These are phyloP conservation scores for Globisporangium camurandrum DNA, from an alignment of 352 stramenopile genomes.

Conservation along the genomic window DNA sequence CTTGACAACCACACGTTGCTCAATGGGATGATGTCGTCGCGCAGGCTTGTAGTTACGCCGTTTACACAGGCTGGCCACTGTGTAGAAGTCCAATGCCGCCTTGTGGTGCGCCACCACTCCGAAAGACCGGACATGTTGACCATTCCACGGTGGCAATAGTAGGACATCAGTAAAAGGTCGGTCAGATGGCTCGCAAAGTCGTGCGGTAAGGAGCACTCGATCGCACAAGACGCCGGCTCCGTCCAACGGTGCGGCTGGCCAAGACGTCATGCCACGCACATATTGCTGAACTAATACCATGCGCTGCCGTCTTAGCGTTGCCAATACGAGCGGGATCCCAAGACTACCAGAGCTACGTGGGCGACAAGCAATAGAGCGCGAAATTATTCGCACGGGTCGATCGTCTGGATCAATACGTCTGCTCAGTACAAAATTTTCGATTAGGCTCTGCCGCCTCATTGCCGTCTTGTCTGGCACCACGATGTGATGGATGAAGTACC, in stretches of 20 bases:
- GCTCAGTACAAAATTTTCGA: slow-evolving; percentile 6
- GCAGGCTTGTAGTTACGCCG: no score
- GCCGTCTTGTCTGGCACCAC: background rate
- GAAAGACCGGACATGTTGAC: background rate
- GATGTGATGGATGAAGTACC: slow-evolving; percentile 8
- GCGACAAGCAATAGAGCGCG: background rate
- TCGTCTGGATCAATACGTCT: background rate
- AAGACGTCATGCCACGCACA: no score
- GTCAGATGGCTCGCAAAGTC: background rate
- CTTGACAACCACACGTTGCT: no score
- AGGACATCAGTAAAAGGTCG: slow-evolving; percentile 1
- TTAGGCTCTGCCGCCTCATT: background rate
- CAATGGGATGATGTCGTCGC: no score
- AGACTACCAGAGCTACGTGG: background rate
- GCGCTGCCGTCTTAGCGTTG: background rate
- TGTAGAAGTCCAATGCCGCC: background rate
- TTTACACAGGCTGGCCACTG: slow-evolving; percentile 1
- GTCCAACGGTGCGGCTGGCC: no score
- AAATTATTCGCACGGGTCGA: background rate
- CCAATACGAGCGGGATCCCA: background rate
- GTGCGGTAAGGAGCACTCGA: background rate
- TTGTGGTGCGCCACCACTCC: background rate
- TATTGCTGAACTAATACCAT: slow-evolving; percentile 2
- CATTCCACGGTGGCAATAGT: background rate
- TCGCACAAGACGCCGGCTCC: background rate